Base-by-base conservation (phyloP, 2,329 filamentous ascomycete genomes). In the Alternaria ethzedia region DNA sequence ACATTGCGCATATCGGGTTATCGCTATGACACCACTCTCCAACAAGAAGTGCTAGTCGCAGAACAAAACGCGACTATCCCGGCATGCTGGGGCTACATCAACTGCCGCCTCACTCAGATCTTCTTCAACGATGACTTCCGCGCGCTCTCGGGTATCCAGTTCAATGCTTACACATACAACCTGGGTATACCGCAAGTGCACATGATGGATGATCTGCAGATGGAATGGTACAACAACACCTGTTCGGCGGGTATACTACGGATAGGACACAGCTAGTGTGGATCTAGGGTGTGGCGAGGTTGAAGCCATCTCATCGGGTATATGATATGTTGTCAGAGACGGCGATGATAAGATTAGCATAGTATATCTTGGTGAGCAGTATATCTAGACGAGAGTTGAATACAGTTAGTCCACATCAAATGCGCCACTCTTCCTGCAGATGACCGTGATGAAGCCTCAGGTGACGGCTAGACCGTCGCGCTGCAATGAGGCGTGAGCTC, bases 141-240 rank as follows among this genome's bases (percentile, higher is more conserved):
- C 41, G 80, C 76, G 47, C 73, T 87, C 25, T 84, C 80, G 13
- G 82, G 83, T 9, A 79, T 86, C 20, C 81, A 83, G 66, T 83
- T 87, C 67, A 80, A 83, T 50, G 84, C 84, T 11, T 82, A 78
- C 57, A 82, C 80, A 43, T 70, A 75, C 54, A 75, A 74, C 5
- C 75, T 81, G 69, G 67, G 73, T 11, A 74, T 79, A 41, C 80
- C 81, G 64, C 73, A 79, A 59, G 71, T 78, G 26, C 83, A 81
- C 69, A 83, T 85, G 76, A 76, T 86, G 76, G 85, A 86, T 66
- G 79, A 84, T 61, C 69, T 86, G 59, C 66, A 78, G 49, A 71
- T 86, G 70, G 80, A 78, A 45, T 87, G 85, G 85, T 80, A 76
- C 59, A 82, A 86, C 75, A 83, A 83, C 64, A 83, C 76, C 44